Base-by-base conservation (phyloP, 768 basidiomycete genomes). In the Galerina marginata region DNA sequence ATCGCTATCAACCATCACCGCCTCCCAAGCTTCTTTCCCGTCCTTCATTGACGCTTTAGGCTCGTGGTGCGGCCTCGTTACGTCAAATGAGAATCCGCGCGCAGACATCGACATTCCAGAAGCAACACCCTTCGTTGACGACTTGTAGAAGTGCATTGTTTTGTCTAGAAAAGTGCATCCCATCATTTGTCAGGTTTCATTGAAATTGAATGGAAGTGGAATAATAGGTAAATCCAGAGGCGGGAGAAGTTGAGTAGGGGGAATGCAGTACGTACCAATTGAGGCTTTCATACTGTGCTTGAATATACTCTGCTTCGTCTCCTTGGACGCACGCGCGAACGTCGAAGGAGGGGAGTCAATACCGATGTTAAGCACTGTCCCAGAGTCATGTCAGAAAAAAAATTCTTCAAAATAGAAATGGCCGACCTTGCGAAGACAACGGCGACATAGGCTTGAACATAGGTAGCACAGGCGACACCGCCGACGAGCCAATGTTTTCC, bases 201-300 rank as follows among this genome's bases (percentile, higher is more conserved):
- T 20, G 20, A 42, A 15, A 53, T 53, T 53, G 12, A 23, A 39
- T 2, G 10, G 16, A 9, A 38, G 37, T 14, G 37, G 10, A 38
- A 25, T 53, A 26, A 40, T 26, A 53, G 51, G 26, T 53, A 53
- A 23, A 40, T 53, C 11, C 20, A 40, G 16, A 37, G 2, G n/a
- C 38, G 49, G 16, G 38, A 37, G 15, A 40, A n/a, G 29, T 26
- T 42, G 23, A 15, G 7, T 40, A 49, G 37, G 9, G 15, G 12
- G 36, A 52, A 38, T 16, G 29, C n/a, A 51, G 23, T 20, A 73
- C 80, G 38, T 65, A 91, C 92, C 90, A 61, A 93, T 86, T 0
- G 92, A 93, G 60, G 83, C 79, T 71, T 84, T 90, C 64, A 93
- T 80, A 59, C 85, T 86, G 64, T 92, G 91, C 72, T 83, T 90